Base-by-base conservation (phyloP, 2,329 filamentous ascomycete genomes). In the Myriosclerotinia curreyana region DNA sequence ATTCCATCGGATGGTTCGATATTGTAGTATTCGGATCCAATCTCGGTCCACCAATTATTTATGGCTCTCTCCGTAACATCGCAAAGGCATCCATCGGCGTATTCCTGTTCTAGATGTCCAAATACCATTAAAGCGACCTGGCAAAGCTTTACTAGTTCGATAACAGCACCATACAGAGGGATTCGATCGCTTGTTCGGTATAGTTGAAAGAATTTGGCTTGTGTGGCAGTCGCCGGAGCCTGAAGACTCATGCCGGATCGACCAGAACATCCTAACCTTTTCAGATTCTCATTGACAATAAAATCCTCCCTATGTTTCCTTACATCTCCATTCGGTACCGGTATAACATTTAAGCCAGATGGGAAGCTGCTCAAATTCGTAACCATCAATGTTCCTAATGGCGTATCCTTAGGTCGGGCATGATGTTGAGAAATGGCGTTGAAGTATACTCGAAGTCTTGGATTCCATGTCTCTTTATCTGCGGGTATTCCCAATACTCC, bases 1-100 rank as follows among this genome's bases (percentile, higher is more conserved):
- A 96, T 92, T 15, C 94, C 94, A 77, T 99, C 95, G 12, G 89
- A 90, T 1, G 95, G 94, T 75, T 98, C 95, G 42, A 92, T 85
- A 63, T 94, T 96, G 79, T 94, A 97, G 72, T 95, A 88, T 69
- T 98, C 94, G 0, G 88, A 88, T 1, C 95, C 95, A 66, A 97
- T 89, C 72, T 96, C 91, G 1, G 90, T 88, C 95, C 95, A 98
- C 95, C 95, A 99, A 75, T 97, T 91, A 67, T 88, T 89, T 71
- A 98, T 86, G 1, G 93, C 92, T 67, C 84, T 88, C 75, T 99
- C 95, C 0, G 95, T 98, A 51, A 95, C 82, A 77, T 99, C 95
- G 75, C 95, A 99, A 3, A 99, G 83, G 31, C 97, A 78, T 0
- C 95, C 95, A 72, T 99, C 95, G 9, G 91, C 90, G 74, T 96